Percentiles rank a stretch among this genome's conserved stretches.
phyloP scores from a whole-genome alignment of 2,329 filamentous ascomycete genomes.

The Colletotrichum caudatum region DNA sequence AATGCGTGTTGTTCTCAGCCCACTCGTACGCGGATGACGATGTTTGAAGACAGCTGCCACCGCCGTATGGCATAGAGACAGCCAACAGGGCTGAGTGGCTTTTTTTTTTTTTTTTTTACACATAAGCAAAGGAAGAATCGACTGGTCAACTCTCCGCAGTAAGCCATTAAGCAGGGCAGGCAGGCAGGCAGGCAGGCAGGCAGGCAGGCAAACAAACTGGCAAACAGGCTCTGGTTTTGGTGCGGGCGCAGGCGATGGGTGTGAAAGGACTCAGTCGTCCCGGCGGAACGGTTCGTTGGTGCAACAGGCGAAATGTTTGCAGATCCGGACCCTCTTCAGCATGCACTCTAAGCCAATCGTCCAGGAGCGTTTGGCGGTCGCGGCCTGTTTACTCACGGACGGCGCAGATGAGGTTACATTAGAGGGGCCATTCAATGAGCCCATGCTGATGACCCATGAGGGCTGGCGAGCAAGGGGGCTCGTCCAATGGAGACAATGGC shows the following conservation, averaged over 20 bases:
- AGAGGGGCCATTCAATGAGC: slow-evolving; percentile 22
- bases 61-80: background rate
- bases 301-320: slow-evolving; percentile 39
- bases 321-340: slow-evolving; percentile 36
- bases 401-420: slow-evolving; percentile 35
- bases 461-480: slow-evolving; percentile 24
- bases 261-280: slow-evolving; percentile 32
- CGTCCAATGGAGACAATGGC: slow-evolving; percentile 21
- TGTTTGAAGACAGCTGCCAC: slow-evolving; percentile 9
- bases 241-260: slow-evolving; percentile 11
- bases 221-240: background rate
- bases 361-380: slow-evolving; percentile 24
- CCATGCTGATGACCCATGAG: slow-evolving; percentile 28
- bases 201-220: slow-evolving; percentile 18
- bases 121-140: background rate
- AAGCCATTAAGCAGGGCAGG: slow-evolving; percentile 1
- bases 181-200: slow-evolving; percentile 16
- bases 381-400: slow-evolving; percentile 29
- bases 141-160: background rate
- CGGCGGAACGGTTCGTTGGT: slow-evolving; percentile 40
- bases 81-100: slow-evolving; percentile 9
- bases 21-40: background rate
- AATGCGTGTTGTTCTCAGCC: background rate
- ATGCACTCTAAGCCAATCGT: slow-evolving; percentile 27
- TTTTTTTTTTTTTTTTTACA: background rate